Evolutionary conservation across 2,329 filamentous ascomycete species (phyloP).

Genomic region (Talaromyces sp.): DNA sequence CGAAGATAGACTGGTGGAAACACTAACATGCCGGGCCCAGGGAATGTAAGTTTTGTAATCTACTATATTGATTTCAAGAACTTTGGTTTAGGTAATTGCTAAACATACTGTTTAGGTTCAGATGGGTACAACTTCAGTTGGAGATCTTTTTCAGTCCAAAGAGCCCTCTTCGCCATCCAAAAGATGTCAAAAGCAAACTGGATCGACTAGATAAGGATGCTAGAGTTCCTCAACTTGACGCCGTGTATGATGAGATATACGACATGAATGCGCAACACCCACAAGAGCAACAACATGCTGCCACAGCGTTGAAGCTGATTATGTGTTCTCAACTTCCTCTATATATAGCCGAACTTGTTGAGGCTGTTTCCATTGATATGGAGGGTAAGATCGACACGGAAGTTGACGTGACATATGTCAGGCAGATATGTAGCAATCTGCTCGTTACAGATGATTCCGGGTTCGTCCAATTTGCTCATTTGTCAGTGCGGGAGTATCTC

Average conservation of each 20-base stretch:
- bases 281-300: neutral
- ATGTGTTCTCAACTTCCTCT: neutral
- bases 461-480: neutral
- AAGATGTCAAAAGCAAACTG: neutral
- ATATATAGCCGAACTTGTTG: neutral
- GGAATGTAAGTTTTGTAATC: neutral
- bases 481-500: neutral
- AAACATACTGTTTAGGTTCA: neutral
- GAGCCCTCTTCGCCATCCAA: neutral
- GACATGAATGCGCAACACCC: neutral
- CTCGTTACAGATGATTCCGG: neutral
- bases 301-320: neutral
- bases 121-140: neutral
- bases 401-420: neutral
- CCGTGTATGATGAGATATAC: neutral
- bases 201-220: neutral
- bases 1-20: neutral
- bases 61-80: no score
- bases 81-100: neutral
- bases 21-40: neutral
- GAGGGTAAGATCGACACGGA: neutral
- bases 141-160: neutral
- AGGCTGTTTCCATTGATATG: neutral
- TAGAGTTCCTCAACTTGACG: neutral
- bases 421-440: neutral